Evolutionary conservation across 2,329 filamentous ascomycete genomes (phyloP), one percentile per base, ranked within the genome.

Genomic region (Fusarium azukiicola): DNA sequence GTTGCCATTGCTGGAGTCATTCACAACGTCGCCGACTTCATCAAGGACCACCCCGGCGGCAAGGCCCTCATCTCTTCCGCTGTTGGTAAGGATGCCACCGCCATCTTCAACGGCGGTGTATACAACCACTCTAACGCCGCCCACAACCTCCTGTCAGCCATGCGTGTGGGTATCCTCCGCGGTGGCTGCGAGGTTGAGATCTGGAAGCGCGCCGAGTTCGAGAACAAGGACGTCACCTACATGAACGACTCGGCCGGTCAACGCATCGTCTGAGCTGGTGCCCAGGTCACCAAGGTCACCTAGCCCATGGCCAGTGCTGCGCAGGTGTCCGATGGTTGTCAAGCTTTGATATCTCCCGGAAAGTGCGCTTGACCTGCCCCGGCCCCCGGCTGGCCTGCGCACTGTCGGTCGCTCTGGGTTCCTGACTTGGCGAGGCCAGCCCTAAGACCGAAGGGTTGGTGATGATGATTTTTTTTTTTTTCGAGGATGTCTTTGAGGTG

Each of bases 121-220:
- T 27, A 98, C 90, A 93, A 95, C 87, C 96, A 98, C 91, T 96
- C 95, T 86, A 98, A 98, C 89, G 96, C 96, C 72, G 96, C 96
- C 49, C 96, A 98, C 91, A 98, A 98, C 89, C 88, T 98, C 75
- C 92, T 98, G 78, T 97, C 95, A 12, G 98, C 96, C 81, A 97
- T 98, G 96, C 93, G 96, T 81, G 94, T 98, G 19, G 96, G 96
- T 87, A 96, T 98, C 67, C 95, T 98, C 79, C 95, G 96, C 69
- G 96, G 96, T 79, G 96, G 96, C 58, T 96, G 96, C 86, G 96
- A 98, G 87, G 96, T 98, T 38, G 96, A 98, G 91, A 97, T 98
- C 88, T 98, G 96, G 96, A 98, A 98, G 93, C 94, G 96, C 54
- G 94, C 95, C 72, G 95, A 97, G 87, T 93, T 94, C 83, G 96